Base-by-base conservation (phyloP, 768 basidiomycete genomes). In the Macrocybe gigantea region DNA sequence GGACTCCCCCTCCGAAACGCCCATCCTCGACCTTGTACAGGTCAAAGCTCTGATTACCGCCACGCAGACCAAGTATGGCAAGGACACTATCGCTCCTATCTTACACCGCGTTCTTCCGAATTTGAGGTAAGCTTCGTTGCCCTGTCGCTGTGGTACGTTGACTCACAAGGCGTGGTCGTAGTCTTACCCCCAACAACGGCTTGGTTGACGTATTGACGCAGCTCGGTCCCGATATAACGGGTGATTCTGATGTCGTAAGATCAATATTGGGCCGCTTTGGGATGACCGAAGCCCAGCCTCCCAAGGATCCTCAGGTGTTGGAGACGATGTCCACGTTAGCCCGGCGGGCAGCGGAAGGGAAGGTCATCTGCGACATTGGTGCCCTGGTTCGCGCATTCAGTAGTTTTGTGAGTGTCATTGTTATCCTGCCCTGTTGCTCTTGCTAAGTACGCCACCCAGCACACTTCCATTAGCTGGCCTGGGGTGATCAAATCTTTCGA, bases 401-500 rank as follows among this genome's bases (percentile, higher is more conserved):
- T 49, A 83, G 80, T 64, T 81, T 87, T 54, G 90, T 92, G 63
- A 69, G 86, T 78, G 36, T 34, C 44, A 4, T 33, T 9, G 49
- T 22, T 44, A 47, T 50, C 50, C 33, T 34, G 31, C 14, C 30
- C 41, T 3, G 15, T 22, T 35, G 38, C 37, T 29, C 30, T 32
- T 51, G 39, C 48, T 53, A 41, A 55, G 14, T 33, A 44, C 31
- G 12, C 8, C 31, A 34, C 7, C 10, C 13, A 10, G 7, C 29
- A 6, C 42, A 10, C 41, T 51, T 52, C 43, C 52, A 44, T 94
- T 46, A 79, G 88, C 57, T 95, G 92, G 90, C 74, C 90, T 32
- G 79, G 72, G 48, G 81, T 92, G 52, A 83, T 97, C 60, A 81
- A 82, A 53, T 79, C 87, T 3, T 95, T 95, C 59, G 95, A 98